phyloP scores from a whole-genome alignment of 2,329 filamentous ascomycete genomes.

The Cladosporium phlei region DNA sequence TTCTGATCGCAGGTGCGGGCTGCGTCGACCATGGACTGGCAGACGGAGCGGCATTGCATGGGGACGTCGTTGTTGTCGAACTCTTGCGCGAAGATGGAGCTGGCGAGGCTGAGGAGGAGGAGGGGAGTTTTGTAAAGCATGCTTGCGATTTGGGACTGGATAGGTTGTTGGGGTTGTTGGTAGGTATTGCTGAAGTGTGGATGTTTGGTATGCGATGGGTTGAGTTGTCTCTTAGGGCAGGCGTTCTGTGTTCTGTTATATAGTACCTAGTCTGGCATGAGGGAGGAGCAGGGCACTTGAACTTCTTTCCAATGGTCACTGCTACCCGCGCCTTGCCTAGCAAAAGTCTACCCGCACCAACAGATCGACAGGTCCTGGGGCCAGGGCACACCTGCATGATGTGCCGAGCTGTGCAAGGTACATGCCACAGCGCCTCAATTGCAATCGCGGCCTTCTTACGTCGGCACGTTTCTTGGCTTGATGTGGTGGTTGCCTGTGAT shows the following conservation, averaged over 20 bases:
- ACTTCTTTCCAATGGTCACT: conserved; percentile 12
- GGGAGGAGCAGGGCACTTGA: neutral
- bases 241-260: no score
- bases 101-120: conserved; percentile 13
- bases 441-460: conserved; percentile 7
- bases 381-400: neutral
- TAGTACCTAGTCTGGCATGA: no score
- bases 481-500: no score
- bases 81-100: conserved; percentile 25
- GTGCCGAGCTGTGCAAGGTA: neutral
- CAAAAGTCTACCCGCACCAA: no score
- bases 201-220: neutral
- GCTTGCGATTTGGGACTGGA: neutral
- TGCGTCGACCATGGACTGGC: conserved; percentile 21
- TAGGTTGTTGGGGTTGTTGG: neutral
- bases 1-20: conserved; percentile 19
- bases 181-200: neutral
- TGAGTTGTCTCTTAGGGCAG: no score
- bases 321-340: neutral
- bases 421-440: conserved; percentile 9
- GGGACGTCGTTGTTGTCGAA: conserved; percentile 31
- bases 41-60: conserved; percentile 22
- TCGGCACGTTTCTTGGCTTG: no score
- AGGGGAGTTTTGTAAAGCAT: conserved; percentile 8
- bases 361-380: conserved; percentile 9